These are phyloP conservation scores for Xylariaceae sp. DNA, from an alignment of 2,329 filamentous ascomycete genomes.

Conservation along the genomic window DNA sequence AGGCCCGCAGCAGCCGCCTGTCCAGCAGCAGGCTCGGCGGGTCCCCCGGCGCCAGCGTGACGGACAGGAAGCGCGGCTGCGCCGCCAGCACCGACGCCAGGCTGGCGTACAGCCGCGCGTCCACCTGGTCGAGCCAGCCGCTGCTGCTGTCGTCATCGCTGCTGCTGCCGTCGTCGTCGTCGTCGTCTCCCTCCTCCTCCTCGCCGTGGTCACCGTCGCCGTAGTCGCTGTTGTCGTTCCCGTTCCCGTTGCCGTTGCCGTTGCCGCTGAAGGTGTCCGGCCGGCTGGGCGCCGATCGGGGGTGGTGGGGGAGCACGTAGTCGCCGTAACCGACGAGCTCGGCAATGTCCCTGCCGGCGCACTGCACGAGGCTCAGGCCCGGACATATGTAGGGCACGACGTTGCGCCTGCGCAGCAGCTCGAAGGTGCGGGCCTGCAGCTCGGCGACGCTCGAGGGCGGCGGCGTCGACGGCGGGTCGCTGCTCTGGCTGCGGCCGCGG, in stretches of 20 bases:
- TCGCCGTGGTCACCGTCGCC: conserved; percentile 9
- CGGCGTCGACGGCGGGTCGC: conserved; percentile 56
- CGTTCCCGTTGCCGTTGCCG: conserved; percentile 10
- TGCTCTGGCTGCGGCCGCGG: conserved; percentile 24
- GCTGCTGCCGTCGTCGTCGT: too few species aligned
- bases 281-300: conserved; percentile 27
- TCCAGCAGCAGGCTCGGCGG: conserved; percentile 68
- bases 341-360: conserved; percentile 56
- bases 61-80: conserved; percentile 63
- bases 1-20: conserved; percentile 55
- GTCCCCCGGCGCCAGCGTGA: conserved; percentile 66
- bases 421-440: conserved; percentile 76
- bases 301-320: conserved; percentile 1
- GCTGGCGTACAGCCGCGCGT: conserved; percentile 55
- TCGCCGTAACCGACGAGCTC: conserved; percentile 30
- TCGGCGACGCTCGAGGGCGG: conserved; percentile 72
- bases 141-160: conserved; percentile 27
- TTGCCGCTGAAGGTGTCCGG: conserved; percentile 29
- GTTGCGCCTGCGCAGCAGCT: conserved; percentile 67
- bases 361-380: conserved; percentile 68
- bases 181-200: conserved; percentile 2
- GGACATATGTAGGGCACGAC: conserved; percentile 66
- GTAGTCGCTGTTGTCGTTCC: conserved; percentile 15
- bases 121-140: conserved; percentile 52
- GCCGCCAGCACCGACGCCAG: conserved; percentile 53